Percentiles rank a stretch among this genome's conserved stretches.
Evolutionary conservation across 352 stramenopile genomes (phyloP).

Genomic region (Pythium guiyangense): DNA sequence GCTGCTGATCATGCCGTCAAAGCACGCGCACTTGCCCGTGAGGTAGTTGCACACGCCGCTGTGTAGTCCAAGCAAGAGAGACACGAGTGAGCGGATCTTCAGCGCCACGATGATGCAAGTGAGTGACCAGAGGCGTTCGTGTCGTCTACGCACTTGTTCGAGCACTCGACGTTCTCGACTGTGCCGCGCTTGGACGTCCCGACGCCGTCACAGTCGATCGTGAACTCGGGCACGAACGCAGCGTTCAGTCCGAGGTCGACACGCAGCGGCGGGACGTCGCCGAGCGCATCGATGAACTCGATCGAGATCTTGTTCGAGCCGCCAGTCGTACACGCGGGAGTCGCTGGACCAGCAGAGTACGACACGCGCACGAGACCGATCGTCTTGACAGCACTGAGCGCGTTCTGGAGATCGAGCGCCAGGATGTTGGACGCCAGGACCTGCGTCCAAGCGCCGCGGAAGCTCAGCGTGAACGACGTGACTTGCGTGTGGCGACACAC

Average conservation of each 20-base stretch:
- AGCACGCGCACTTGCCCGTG: slow-evolving; percentile 51
- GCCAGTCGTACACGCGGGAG: slow-evolving; percentile 38
- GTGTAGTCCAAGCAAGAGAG: background rate
- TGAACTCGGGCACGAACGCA: slow-evolving; percentile 38
- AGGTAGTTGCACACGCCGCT: slow-evolving; percentile 60
- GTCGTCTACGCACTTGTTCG: slow-evolving; percentile 50
- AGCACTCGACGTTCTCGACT: slow-evolving; percentile 67
- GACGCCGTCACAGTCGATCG: slow-evolving; percentile 51
- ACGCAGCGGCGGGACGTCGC: slow-evolving; percentile 49
- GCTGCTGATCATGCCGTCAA: slow-evolving; percentile 68
- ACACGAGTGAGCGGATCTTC: background rate
- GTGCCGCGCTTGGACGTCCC: slow-evolving; percentile 47
- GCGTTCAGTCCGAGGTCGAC: slow-evolving; percentile 23
- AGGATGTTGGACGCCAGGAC: slow-evolving; percentile 38
- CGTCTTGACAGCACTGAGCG: slow-evolving; percentile 33
- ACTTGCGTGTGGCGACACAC: slow-evolving; percentile 34
- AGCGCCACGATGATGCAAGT: too few species aligned
- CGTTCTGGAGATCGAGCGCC: slow-evolving; percentile 27
- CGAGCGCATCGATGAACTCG: slow-evolving; percentile 49
- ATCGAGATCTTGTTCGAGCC: slow-evolving; percentile 58
- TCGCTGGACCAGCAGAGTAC: slow-evolving; percentile 35
- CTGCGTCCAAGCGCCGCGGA: slow-evolving; percentile 39
- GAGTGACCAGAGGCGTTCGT: background rate
- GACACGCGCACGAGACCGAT: slow-evolving; percentile 39
- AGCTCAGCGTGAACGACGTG: slow-evolving; percentile 57